These are phyloP conservation scores for Pichia paraexigua DNA, from an alignment of 805 yeast genomes.

Conservation along the genomic window DNA sequence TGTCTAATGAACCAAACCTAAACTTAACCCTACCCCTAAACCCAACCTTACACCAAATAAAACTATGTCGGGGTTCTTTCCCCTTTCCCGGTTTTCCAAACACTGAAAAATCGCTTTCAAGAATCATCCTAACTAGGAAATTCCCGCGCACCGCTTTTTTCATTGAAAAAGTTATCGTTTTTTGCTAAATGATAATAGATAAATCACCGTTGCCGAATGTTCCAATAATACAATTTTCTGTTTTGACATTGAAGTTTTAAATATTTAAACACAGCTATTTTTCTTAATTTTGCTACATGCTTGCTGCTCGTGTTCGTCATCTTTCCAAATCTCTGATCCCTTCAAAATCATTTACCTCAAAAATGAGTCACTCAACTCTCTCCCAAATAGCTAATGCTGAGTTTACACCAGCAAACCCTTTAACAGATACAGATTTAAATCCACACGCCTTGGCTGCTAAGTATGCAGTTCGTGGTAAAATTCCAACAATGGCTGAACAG, in stretches of 20 bases:
- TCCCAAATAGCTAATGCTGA: slow-evolving; percentile 6
- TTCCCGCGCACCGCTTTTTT: too few species aligned
- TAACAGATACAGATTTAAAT: slow-evolving; percentile 53
- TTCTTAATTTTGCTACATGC: neutral
- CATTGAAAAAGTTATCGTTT: too few species aligned
- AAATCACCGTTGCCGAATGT: too few species aligned
- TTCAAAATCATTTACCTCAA: neutral
- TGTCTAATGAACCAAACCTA: too few species aligned
- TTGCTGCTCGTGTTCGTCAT: neutral
- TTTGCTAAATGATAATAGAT: too few species aligned
- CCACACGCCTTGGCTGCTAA: slow-evolving; percentile 73
- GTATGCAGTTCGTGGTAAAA: slow-evolving; percentile 92
- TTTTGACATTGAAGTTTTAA: neutral
- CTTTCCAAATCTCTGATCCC: neutral
- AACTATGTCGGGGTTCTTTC: too few species aligned
- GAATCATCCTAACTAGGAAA: too few species aligned
- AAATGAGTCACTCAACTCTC: slow-evolving; percentile 3
- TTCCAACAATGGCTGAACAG: slow-evolving; percentile 92
- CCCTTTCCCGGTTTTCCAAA: too few species aligned
- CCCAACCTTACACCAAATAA: too few species aligned
- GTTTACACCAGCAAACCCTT: slow-evolving; percentile 26
- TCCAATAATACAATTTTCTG: too few species aligned
- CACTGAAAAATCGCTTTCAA: too few species aligned
- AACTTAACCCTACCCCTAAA: too few species aligned
- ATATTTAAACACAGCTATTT: neutral